Conservation (phyloP, 1,139 yeast genomes). For the Taphrina deformans region DNA sequence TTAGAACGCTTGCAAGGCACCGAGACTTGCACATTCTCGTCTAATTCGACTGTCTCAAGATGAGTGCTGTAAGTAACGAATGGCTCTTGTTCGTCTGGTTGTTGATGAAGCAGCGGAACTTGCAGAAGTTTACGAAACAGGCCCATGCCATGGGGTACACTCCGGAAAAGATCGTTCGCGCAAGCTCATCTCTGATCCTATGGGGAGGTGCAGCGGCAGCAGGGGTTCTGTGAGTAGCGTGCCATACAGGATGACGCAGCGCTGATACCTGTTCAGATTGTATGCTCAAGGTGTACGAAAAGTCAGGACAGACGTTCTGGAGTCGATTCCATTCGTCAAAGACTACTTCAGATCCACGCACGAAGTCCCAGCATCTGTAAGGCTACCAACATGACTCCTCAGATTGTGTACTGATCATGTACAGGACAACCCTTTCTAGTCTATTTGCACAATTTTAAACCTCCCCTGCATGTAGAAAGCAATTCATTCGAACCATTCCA, state of each 20-base stretch:
- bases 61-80: constrained; percentile 7
- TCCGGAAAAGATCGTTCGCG: constrained; percentile 26
- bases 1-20: too few species aligned
- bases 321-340: constrained; percentile 26
- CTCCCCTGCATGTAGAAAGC: neutral
- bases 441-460: neutral
- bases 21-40: too few species aligned
- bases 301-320: constrained; percentile 26
- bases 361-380: constrained; percentile 32
- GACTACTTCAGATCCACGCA: constrained; percentile 33
- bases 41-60: too few species aligned
- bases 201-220: constrained; percentile 34
- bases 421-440: constrained; percentile 19
- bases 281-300: constrained; percentile 32
- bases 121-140: constrained; percentile 31
- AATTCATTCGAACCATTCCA: too few species aligned
- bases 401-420: neutral
- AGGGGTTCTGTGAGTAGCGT: constrained; percentile 10
- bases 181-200: constrained; percentile 20
- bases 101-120: constrained; percentile 9
- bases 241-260: neutral
- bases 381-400: neutral
- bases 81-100: too few species aligned
- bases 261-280: neutral
- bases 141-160: constrained; percentile 29